Evolutionary conservation across 2,329 filamentous ascomycete species (phyloP), one percentile per base, ranked within the genome.

Genomic region (Penicillium corylophilum): DNA sequence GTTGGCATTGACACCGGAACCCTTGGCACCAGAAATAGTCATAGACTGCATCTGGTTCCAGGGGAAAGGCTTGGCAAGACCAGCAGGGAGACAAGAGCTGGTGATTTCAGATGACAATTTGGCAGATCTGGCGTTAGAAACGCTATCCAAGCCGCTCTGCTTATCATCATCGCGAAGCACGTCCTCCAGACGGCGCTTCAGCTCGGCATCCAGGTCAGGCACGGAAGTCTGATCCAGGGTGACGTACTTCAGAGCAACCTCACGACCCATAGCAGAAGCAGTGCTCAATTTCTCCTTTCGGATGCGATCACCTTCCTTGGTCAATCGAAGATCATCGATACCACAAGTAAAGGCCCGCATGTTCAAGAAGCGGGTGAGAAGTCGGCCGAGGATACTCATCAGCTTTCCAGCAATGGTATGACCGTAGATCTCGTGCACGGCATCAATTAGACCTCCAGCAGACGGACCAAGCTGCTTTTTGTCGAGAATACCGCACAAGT

Each of bases 11-110:
- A 99, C 94, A 64, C 83, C 79, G 48, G 84, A 88, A 69, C 94
- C 94, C 76, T 99, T 99, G 46, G 94, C 94, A 71, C 94, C 94
- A 50, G 94, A 96, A 13, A 87, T 88, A 20, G 94, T 99, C 94
- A 99, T 99, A 59, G 89, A 85, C 78, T 99, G 94, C 93, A 99
- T 99, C 74, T 97, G 93, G 67, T 99, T 99, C 67, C 87, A 88
- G 1, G 94, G 94, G 73, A 99, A 99, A 7, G 88, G 84, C 74
- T 97, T 99, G 64, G 89, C 85, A 24, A 99, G 82, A 38, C 89
- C 90, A 18, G 77, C 74, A 0, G 94, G 94, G 60, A 99, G 80
- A 72, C 91, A 96, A 2, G 83, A 82, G 42, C 79, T 79, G 9
- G 92, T 95, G 40, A 97, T 86, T 1, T 79, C 82, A 15, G 88